Percentiles rank a stretch among this genome's conserved stretches.
These are phyloP conservation scores for Fraxinus anomala DNA, from an alignment of 257 asterid species.

Conservation along the genomic window DNA sequence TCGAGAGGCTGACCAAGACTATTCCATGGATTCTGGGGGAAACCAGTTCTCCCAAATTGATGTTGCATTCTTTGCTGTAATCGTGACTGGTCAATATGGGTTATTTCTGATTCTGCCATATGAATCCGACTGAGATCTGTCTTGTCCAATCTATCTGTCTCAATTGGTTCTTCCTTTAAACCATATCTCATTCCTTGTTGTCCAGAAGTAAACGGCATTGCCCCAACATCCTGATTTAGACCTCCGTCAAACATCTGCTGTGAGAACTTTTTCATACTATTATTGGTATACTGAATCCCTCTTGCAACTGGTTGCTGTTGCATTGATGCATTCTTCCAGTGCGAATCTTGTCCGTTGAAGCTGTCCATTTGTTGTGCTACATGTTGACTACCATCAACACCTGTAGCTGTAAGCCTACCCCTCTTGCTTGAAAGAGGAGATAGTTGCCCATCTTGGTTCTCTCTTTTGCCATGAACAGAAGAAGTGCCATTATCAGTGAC, in stretches of 20 bases:
- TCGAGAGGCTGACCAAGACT: conserved; percentile 71
- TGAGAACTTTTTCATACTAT: conserved; percentile 67
- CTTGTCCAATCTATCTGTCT: conserved; percentile 70
- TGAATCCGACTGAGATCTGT: conserved; percentile 53
- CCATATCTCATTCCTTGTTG: conserved; percentile 78
- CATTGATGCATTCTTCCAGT: conserved; percentile 73
- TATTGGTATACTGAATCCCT: conserved; percentile 60
- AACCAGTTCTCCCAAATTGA: conserved; percentile 62
- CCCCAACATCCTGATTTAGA: conserved; percentile 64
- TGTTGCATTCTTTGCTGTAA: conserved; percentile 72
- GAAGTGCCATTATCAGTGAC: conserved; percentile 51
- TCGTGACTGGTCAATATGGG: conserved; percentile 66
- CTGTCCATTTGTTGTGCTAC: conserved; percentile 61
- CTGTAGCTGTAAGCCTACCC: conserved; percentile 51
- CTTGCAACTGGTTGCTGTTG: conserved; percentile 66
- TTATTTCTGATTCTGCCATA: conserved; percentile 53
- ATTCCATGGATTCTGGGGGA: conserved; percentile 80
- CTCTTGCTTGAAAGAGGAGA: conserved; percentile 71
- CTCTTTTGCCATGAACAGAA: conserved; percentile 71
- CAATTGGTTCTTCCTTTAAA: conserved; percentile 89
- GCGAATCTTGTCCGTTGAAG: conserved; percentile 68
- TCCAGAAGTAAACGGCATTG: conserved; percentile 58
- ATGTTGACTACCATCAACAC: conserved; percentile 58
- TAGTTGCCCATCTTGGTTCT: conserved; percentile 70
- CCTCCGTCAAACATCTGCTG: conserved; percentile 73